Evolutionary conservation across 148 eudicot genomes (phyloP).

Genomic region (Vaccinium vitisidaea): DNA sequence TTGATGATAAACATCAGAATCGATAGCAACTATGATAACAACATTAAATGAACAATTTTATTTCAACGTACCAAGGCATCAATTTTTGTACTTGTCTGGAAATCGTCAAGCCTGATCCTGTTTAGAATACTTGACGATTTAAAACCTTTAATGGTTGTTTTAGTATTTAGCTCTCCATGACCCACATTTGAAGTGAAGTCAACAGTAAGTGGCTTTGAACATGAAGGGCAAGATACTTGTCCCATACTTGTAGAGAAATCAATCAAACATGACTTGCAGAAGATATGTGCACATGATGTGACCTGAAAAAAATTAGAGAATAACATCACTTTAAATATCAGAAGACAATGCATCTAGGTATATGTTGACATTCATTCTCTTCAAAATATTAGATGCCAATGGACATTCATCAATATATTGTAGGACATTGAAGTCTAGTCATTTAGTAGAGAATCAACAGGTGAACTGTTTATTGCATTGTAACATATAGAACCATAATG

Average conservation of each 20-base stretch:
- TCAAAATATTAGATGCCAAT: background rate
- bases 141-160: constrained; percentile 60
- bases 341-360: background rate
- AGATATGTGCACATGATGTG: constrained; percentile 68
- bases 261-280: constrained; percentile 78
- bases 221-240: constrained; percentile 72
- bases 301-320: constrained; percentile 44
- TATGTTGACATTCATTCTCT: background rate
- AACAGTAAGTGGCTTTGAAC: constrained; percentile 83
- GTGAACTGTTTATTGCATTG: background rate
- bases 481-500: background rate
- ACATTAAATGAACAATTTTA: background rate
- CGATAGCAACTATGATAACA: background rate
- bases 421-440: background rate
- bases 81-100: constrained; percentile 95
- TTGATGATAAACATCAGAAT: background rate
- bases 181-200: constrained; percentile 63
- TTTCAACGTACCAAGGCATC: constrained; percentile 82
- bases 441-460: background rate
- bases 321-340: background rate
- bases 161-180: constrained; percentile 43
- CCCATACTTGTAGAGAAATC: constrained; percentile 62
- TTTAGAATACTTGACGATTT: constrained; percentile 82
- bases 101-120: constrained; percentile 67
- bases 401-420: background rate